These are phyloP conservation scores for Trametes hirsuta DNA, from an alignment of 1,284 basidiomycete genomes.

Conservation along the genomic window DNA sequence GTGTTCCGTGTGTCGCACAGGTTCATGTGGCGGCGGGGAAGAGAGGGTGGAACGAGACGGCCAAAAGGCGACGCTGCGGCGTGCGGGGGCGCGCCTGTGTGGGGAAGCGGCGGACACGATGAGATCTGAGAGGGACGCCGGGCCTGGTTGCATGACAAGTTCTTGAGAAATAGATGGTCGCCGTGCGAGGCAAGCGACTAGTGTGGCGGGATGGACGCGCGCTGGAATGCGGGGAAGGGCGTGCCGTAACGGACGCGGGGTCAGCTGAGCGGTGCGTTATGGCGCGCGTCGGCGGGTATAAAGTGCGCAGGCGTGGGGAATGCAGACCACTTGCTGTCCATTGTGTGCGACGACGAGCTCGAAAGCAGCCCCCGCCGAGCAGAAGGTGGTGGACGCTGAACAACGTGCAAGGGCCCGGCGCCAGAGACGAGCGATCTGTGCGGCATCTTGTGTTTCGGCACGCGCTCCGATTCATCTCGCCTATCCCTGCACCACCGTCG, in stretches of 20 bases:
- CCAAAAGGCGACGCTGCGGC: constrained; percentile 2
- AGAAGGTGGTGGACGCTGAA: not conserved
- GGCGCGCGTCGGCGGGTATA: constrained; percentile 14
- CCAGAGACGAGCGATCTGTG: not conserved
- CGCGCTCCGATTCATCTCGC: constrained; percentile 23
- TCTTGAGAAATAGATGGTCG: constrained; percentile 20
- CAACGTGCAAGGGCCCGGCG: not conserved
- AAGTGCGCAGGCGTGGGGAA: constrained; percentile 2
- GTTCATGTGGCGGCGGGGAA: constrained; percentile 1
- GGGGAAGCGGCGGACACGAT: constrained; percentile 4
- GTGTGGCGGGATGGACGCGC: constrained; percentile 6
- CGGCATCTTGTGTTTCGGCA: constrained; percentile 8
- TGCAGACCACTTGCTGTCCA: not conserved
- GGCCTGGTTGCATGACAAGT: constrained; percentile 11
- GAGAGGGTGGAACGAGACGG: constrained; percentile 7
- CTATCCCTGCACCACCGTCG: constrained; percentile 13
- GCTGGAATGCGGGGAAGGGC: constrained; percentile 16
- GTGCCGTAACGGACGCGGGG: constrained; percentile 21
- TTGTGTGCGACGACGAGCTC: constrained; percentile 14
- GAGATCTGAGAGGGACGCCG: not conserved
- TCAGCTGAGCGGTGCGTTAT: constrained; percentile 20
- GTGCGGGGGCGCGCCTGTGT: constrained; percentile 17
- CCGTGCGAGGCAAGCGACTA: constrained; percentile 13
- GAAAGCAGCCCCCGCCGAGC: not conserved
- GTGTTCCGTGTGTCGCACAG: not conserved